phyloP scores from a whole-genome alignment of 2,329 filamentous ascomycete species.

The Trichoderma asperellum region DNA sequence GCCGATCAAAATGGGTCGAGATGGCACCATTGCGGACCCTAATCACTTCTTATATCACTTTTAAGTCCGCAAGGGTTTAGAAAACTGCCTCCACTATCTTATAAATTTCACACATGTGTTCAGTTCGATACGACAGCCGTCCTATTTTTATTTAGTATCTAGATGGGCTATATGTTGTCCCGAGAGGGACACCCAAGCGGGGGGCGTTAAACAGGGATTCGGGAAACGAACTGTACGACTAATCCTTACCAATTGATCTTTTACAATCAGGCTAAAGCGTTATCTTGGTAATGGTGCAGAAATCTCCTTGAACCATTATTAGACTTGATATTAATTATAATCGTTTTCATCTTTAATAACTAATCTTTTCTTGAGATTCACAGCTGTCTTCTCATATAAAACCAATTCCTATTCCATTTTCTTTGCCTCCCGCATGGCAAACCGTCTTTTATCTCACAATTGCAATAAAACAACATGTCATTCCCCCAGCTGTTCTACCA shows the following conservation, averaged over 20 bases:
- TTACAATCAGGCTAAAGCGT: not conserved
- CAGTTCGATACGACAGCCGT: not conserved
- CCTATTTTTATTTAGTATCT: not conserved
- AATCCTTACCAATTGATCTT: not conserved
- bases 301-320: not conserved
- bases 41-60: not conserved
- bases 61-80: not conserved
- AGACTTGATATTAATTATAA: not conserved
- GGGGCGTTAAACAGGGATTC: not conserved
- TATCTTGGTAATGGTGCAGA: not conserved
- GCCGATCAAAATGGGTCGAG: not conserved
- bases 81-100: not conserved
- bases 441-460: not conserved
- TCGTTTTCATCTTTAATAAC: not conserved
- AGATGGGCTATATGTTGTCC: not conserved
- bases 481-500: not conserved
- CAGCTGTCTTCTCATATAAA: not conserved
- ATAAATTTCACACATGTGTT: not conserved
- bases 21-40: conserved; percentile 4
- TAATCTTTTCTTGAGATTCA: not conserved
- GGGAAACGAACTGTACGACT: not conserved
- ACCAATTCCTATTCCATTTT: not conserved
- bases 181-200: not conserved
- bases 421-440: not conserved
- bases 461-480: not conserved